A percentile compares a stretch with the other conserved stretches of the same genome.
Evolutionary conservation across 352 stramenopile genomes (phyloP).

Genomic region (Plasmopara viticola): DNA sequence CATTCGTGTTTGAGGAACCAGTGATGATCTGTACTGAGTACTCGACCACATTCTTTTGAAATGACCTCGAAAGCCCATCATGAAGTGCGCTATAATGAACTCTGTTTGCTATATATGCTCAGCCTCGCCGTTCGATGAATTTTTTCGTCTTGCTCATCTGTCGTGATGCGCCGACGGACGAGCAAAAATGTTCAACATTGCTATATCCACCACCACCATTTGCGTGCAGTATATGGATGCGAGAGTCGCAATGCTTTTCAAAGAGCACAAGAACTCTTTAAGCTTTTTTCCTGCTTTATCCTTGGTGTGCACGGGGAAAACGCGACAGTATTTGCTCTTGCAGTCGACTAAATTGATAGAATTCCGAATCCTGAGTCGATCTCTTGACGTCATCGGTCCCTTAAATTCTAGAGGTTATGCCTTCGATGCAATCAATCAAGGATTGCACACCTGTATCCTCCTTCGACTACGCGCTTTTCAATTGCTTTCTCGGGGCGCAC

Average conservation of each 20-base stretch:
- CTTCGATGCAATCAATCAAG: neutral
- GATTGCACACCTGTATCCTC: neutral
- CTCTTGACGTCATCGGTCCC: neutral
- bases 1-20: constrained; percentile 18
- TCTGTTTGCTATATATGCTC: constrained; percentile 30
- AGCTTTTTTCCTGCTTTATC: constrained; percentile 7
- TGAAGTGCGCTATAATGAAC: constrained; percentile 28
- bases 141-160: constrained; percentile 23
- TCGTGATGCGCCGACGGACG: constrained; percentile 10
- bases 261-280: constrained; percentile 8
- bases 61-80: constrained; percentile 15
- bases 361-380: constrained; percentile 2
- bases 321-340: constrained; percentile 14
- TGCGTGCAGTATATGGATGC: constrained; percentile 6
- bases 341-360: constrained; percentile 17
- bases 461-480: neutral
- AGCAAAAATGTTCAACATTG: constrained; percentile 25
- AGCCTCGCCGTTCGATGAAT: constrained; percentile 22
- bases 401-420: constrained; percentile 1
- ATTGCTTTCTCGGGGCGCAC: neutral
- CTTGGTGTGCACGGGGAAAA: constrained; percentile 12
- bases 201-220: constrained; percentile 23
- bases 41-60: constrained; percentile 22
- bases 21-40: constrained; percentile 29
- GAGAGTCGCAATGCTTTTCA: constrained; percentile 10